These are phyloP conservation scores for Babesia sp. DNA, from an alignment of 169 alveolate genomes.

Conservation along the genomic window DNA sequence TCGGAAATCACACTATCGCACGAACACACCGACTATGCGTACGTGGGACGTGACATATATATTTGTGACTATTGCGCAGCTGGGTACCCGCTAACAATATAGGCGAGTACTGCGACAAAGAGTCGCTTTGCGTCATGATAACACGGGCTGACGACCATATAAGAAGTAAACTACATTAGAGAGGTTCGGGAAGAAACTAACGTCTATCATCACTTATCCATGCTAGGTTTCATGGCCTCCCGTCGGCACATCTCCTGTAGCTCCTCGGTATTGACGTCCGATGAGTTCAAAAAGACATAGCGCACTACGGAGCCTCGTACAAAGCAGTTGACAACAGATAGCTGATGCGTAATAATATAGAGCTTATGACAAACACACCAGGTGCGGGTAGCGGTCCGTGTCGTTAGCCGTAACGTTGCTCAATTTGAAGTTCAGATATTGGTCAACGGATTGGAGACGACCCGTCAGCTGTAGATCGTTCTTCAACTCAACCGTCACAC, in stretches of 20 bases:
- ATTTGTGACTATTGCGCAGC: slow-evolving; percentile 3
- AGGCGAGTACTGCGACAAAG: slow-evolving; percentile 50
- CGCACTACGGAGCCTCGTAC: slow-evolving; percentile 94
- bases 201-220: slow-evolving; percentile 35
- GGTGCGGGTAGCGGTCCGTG: slow-evolving; percentile 88
- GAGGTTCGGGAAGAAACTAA: background rate
- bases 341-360: slow-evolving; percentile 16
- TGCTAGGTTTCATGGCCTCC: slow-evolving; percentile 70
- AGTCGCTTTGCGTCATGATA: slow-evolving; percentile 51
- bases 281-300: slow-evolving; percentile 87
- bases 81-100: slow-evolving; percentile 49
- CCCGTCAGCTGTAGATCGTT: slow-evolving; percentile 92
- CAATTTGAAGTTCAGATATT: slow-evolving; percentile 89
- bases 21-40: slow-evolving; percentile 77
- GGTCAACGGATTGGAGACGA: slow-evolving; percentile 89
- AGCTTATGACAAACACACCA: slow-evolving; percentile 65
- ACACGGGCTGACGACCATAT: slow-evolving; percentile 34
- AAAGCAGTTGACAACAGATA: slow-evolving; percentile 88
- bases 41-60: slow-evolving; percentile 55
- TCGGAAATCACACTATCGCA: slow-evolving; percentile 65
- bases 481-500: slow-evolving; percentile 91
- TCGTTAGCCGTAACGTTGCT: slow-evolving; percentile 88
- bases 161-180: background rate
- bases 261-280: slow-evolving; percentile 87
- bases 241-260: slow-evolving; percentile 89